phyloP scores from a whole-genome alignment of 768 basidiomycete genomes.

The Multifurca ochricompacta region DNA sequence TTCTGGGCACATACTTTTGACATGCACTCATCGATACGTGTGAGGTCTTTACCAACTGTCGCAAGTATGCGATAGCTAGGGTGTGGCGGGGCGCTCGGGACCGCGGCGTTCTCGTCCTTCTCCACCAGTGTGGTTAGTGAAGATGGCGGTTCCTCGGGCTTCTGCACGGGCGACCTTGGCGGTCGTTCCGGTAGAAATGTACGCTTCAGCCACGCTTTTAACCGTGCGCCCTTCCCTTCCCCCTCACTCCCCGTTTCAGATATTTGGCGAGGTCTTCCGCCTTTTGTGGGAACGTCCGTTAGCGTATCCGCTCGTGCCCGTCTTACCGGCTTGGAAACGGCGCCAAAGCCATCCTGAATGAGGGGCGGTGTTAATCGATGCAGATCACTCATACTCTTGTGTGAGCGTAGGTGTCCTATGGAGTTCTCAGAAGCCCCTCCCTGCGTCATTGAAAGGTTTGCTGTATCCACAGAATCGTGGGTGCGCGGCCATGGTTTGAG shows the following conservation, averaged over 20 bases:
- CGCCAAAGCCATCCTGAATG: neutral
- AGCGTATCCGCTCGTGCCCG: slow-evolving; percentile 16
- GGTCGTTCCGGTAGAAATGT: slow-evolving; percentile 34
- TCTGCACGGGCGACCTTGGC: slow-evolving; percentile 10
- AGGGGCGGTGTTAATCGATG: neutral
- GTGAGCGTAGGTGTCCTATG: slow-evolving; percentile 5
- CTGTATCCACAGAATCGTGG: neutral
- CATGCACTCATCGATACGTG: slow-evolving; percentile 45
- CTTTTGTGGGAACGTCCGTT: slow-evolving; percentile 9
- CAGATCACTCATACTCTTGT: slow-evolving; percentile 21
- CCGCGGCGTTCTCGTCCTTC: neutral
- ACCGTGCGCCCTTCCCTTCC: slow-evolving; percentile 36
- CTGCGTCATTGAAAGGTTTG: neutral
- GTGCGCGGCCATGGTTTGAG: slow-evolving; percentile 7
- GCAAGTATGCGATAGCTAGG: slow-evolving; percentile 40
- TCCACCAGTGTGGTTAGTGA: slow-evolving; percentile 6
- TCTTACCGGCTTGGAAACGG: slow-evolving; percentile 1
- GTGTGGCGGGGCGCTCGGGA: neutral
- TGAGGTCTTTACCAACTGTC: slow-evolving; percentile 49
- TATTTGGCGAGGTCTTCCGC: slow-evolving; percentile 1
- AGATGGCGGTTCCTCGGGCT: slow-evolving; percentile 6
- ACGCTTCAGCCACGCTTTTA: slow-evolving; percentile 59
- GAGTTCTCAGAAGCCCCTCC: neutral
- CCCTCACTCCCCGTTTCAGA: slow-evolving; percentile 18
- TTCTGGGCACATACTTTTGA: slow-evolving; percentile 43